These are phyloP conservation scores for Aspergillus diversus DNA, from an alignment of 495 filamentous ascomycete species.

Conservation along the genomic window DNA sequence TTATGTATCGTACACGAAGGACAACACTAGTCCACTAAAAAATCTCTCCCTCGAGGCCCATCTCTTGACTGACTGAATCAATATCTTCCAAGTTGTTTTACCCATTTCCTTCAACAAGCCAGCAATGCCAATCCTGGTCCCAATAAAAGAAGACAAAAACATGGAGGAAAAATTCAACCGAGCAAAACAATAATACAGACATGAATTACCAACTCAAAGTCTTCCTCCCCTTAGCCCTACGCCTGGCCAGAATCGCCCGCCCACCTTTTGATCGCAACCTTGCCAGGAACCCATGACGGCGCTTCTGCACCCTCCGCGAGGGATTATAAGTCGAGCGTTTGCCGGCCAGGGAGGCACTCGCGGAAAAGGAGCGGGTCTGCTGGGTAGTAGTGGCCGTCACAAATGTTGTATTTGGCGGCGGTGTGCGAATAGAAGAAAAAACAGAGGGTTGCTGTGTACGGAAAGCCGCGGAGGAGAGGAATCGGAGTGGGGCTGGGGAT, in stretches of 20 bases:
- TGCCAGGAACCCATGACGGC: conserved; percentile 69
- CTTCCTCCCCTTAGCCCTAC: conserved; percentile 63
- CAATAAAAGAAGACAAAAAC: conserved; percentile 8
- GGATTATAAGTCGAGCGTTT: conserved; percentile 67
- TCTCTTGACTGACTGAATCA: not conserved
- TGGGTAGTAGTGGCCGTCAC: conserved; percentile 35
- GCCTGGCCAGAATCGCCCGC: conserved; percentile 58
- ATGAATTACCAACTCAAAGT: conserved; percentile 57
- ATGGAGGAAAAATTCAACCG: not conserved
- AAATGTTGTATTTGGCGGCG: conserved; percentile 37
- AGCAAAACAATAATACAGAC: conserved; percentile 2
- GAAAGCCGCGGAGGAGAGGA: conserved; percentile 17
- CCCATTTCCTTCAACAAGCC: not conserved
- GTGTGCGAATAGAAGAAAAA: conserved; percentile 23
- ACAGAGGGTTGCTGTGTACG: conserved; percentile 16
- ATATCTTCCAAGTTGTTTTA: not conserved
- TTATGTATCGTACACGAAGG: conserved; percentile 31
- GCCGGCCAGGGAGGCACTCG: conserved; percentile 50
- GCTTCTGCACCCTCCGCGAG: conserved; percentile 70
- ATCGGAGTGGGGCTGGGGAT: conserved; percentile 5
- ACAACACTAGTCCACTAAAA: conserved; percentile 9
- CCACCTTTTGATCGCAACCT: conserved; percentile 59
- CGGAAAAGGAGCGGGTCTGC: conserved; percentile 45
- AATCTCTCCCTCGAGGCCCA: not conserved
- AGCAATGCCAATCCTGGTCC: not conserved